A percentile compares a stretch with the other conserved stretches of the same genome.
These are phyloP conservation scores for Trichocladium antarcticum DNA, from an alignment of 495 filamentous ascomycete species.

Conservation along the genomic window DNA sequence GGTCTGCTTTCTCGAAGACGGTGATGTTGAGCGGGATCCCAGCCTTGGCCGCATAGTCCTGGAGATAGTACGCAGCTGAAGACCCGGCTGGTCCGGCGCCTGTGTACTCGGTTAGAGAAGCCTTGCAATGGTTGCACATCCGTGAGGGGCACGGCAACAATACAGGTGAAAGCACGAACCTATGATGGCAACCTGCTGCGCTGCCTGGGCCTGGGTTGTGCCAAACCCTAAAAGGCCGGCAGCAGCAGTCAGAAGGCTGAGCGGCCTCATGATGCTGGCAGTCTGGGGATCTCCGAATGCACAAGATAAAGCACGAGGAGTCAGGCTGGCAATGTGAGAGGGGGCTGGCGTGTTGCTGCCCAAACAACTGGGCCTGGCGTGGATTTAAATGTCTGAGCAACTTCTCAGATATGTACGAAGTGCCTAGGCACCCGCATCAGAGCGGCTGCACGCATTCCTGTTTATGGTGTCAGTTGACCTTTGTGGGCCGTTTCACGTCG, in stretches of 20 bases:
- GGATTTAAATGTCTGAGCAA: too few relatives aligned
- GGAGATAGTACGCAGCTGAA: conserved; percentile 74
- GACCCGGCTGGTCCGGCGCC: conserved; percentile 86
- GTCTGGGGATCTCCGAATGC: too few relatives aligned
- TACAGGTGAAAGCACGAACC: conserved; percentile 25
- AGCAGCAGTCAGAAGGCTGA: not conserved
- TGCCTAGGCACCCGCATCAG: too few relatives aligned
- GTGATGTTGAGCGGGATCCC: conserved; percentile 60
- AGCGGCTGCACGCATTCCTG: too few relatives aligned
- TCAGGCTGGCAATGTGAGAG: too few relatives aligned
- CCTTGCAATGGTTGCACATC: too few relatives aligned
- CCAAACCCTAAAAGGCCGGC: not conserved
- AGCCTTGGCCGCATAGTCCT: conserved; percentile 49
- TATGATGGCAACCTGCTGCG: conserved; percentile 37
- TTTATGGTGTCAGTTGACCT: too few relatives aligned
- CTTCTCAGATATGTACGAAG: too few relatives aligned
- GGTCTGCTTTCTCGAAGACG: conserved; percentile 69
- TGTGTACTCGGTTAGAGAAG: conserved; percentile 22
- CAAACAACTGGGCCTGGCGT: too few relatives aligned
- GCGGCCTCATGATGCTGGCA: not conserved
- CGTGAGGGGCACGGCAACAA: too few relatives aligned
- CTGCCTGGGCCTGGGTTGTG: not conserved
- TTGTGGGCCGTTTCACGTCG: too few relatives aligned
- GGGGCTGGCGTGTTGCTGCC: not conserved
- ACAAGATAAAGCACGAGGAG: too few relatives aligned